Base-by-base conservation (phyloP, 768 basidiomycete species). In the Mycena filopes region DNA sequence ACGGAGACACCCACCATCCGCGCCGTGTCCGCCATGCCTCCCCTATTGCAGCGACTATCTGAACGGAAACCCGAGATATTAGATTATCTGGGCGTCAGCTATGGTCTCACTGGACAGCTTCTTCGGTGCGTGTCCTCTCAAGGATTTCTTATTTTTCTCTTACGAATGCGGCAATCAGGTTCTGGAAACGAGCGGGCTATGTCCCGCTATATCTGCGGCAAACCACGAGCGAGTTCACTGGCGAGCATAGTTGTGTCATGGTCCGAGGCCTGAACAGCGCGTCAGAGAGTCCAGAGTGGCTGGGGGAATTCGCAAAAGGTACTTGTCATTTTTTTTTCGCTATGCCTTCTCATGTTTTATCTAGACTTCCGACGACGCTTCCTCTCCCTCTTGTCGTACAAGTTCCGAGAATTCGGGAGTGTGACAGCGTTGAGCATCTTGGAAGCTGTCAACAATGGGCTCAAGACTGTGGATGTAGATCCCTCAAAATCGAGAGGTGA, bases 181-280 rank as follows among this genome's bases (percentile, higher is more conserved):
- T 99, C 82, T 99, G 98, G 98, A 99, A 99, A 78, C 87, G 95
- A 23, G 89, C 91, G 1, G 93, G 94, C 15, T 99, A 92, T 75
- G 86, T 94, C 0, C 98, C 98, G 0, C 82, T 99, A 16, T 99
- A 99, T 73, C 78, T 99, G 31, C 89, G 97, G 31, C 98, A 99
- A 78, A 97, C 95, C 7, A 84, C 90, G 63, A 98, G 95, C 75
- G 96, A 98, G 71, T 83, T 99, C 54, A 99, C 98, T 0, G 98
- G 98, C 41, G 98, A 99, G 78, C 92, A 98, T 74, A 93, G 94
- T 0, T 96, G 95, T 73, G 91, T 98, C 38, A 99, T 99, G 98
- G 87, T 97, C 1, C 86, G 94, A 33, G 91, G 93, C 0, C 79
- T 99, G 76, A 91, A 88, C 74, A 92, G 84, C 74, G 89, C 84